These are phyloP conservation scores for Phoenix dactylifera DNA, from an alignment of 176 grass and related monocot genomes.

Conservation along the genomic window DNA sequence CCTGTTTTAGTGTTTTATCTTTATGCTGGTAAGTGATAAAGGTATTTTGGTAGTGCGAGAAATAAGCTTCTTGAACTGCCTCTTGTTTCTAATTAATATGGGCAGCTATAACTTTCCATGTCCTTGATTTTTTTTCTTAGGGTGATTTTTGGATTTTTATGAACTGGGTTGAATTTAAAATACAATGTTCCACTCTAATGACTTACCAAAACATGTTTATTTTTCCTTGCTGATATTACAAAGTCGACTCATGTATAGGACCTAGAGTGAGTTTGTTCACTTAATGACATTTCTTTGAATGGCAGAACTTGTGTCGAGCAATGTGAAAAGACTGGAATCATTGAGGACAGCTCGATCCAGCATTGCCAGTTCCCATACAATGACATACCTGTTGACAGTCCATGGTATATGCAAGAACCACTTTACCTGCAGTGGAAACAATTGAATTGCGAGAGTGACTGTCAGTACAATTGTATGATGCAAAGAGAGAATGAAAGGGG, in stretches of 20 bases:
- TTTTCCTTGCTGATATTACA: background rate
- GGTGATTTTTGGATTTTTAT: too few species aligned
- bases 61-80: too few species aligned
- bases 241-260: background rate
- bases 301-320: constrained; percentile 61
- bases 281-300: constrained; percentile 3
- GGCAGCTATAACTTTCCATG: too few species aligned
- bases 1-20: too few species aligned
- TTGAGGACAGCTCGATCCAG: constrained; percentile 29
- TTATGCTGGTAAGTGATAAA: too few species aligned
- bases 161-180: too few species aligned
- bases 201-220: background rate
- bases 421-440: constrained; percentile 71
- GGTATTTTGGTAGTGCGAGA: too few species aligned
- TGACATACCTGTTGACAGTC: constrained; percentile 25
- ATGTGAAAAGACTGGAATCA: constrained; percentile 47
- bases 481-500: constrained; percentile 57
- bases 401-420: constrained; percentile 56
- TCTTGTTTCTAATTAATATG: too few species aligned
- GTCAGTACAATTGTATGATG: constrained; percentile 82
- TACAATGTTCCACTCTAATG: background rate
- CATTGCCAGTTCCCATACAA: constrained; percentile 36
- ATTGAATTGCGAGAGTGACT: constrained; percentile 61
- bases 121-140: too few species aligned
- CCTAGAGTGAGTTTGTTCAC: constrained; percentile 8